Evolutionary conservation across 2,329 filamentous ascomycete species (phyloP), one percentile per base, ranked within the genome.

Genomic region (Dryadomyces quercivorus): DNA sequence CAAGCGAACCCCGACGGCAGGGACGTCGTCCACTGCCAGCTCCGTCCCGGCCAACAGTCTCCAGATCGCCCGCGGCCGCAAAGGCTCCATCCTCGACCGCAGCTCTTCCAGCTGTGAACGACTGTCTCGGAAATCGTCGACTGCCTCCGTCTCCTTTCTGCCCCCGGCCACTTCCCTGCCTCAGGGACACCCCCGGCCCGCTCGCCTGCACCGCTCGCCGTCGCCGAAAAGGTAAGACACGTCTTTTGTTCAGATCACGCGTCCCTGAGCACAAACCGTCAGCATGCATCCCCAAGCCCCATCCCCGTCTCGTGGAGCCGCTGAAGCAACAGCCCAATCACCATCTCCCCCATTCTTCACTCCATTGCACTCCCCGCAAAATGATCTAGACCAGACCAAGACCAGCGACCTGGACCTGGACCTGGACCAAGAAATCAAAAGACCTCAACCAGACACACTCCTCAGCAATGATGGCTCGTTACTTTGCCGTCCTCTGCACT

Each of bases 111-210:
- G 64, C 56, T 63, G 63, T 50, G 65, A 63, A 57, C 66, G 62
- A 13, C 59, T 66, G 51, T 69, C 68, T 47, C 67, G 72, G 51
- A 76, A 75, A 59, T 69, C 69, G 13, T 79, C 76, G 1, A 63
- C 70, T 36, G 71, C 72, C 34, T 77, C 73, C 15, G 69, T 79
- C 52, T 69, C 69, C 9, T 78, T 78, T 59, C 71, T 69, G 3
- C 63, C 66, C n/a, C 69, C 69, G 31, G 63, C 62, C 1, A 70
- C 76, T 58, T 72, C 72, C 20, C 64, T 78, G 18, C 75, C 75
- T 4, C 75, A 77, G 57, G 75, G 75, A 26, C 59, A 63, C 3
- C 73, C 74, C 56, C 72, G 74, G 56, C 22, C 71, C 72, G 49
- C 65, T 72, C 54, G 71, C 65, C 22, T 72, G 70, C 56, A 49